These are phyloP conservation scores for Candida schatavii DNA, from an alignment of 805 yeast species.

Conservation along the genomic window DNA sequence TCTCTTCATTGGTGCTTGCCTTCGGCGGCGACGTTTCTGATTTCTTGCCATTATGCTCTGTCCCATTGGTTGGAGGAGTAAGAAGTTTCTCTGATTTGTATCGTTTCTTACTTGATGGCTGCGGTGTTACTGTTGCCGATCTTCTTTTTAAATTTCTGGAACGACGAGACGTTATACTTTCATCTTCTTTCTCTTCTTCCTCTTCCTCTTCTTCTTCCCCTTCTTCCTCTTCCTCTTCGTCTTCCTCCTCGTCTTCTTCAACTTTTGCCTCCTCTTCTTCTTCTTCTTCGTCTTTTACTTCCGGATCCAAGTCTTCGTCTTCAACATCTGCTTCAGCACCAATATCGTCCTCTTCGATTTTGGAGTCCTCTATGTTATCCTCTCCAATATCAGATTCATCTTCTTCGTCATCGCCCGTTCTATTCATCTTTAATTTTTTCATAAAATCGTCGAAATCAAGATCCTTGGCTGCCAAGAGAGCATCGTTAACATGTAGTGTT, in stretches of 20 bases:
- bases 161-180: slow-evolving; percentile 10
- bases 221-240: slow-evolving; percentile 39
- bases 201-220: slow-evolving; percentile 27
- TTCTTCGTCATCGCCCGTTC: slow-evolving; percentile 16
- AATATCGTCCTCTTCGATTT: slow-evolving; percentile 12
- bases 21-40: slow-evolving; percentile 11
- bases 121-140: neutral
- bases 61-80: slow-evolving; percentile 2
- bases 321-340: slow-evolving; percentile 13
- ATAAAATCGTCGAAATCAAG: slow-evolving; percentile 37
- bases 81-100: neutral
- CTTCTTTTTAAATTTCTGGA: slow-evolving; percentile 11
- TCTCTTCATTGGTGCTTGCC: slow-evolving; percentile 34
- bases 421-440: slow-evolving; percentile 21
- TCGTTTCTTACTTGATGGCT: neutral
- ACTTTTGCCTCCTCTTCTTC: slow-evolving; percentile 15
- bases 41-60: neutral
- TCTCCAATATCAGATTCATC: slow-evolving; percentile 23
- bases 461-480: slow-evolving; percentile 35
- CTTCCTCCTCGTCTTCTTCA: slow-evolving; percentile 32
- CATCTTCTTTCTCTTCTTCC: slow-evolving; percentile 18
- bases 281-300: slow-evolving; percentile 5
- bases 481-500: slow-evolving; percentile 33
- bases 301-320: slow-evolving; percentile 10
- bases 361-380: slow-evolving; percentile 16